Conservation (phyloP, 2,329 filamentous ascomycete species). For the Tympanopsis confertula region DNA sequence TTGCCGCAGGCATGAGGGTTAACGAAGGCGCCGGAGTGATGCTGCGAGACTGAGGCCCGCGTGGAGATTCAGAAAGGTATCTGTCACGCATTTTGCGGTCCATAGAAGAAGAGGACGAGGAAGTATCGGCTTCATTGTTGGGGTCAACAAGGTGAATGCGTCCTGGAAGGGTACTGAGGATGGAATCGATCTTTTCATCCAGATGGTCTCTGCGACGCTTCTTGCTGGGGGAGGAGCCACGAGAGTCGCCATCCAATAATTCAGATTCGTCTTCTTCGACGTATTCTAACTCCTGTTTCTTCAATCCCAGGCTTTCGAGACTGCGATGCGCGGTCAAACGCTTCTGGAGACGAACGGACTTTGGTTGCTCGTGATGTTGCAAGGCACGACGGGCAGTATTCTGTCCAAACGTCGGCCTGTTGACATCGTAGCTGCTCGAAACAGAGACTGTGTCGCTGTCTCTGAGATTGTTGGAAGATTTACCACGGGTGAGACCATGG, state of each 20-base stretch:
- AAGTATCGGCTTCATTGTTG: constrained; percentile 15
- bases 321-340: neutral
- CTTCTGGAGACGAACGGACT: neutral
- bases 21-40: constrained; percentile 26
- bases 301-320: neutral
- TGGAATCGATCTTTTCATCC: constrained; percentile 42
- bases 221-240: constrained; percentile 2
- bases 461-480: no score
- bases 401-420: no score
- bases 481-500: no score
- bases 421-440: no score
- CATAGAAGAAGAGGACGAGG: constrained; percentile 11
- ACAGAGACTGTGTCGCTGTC: no score
- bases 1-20: constrained; percentile 22
- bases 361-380: no score
- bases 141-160: constrained; percentile 36
- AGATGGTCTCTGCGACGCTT: constrained; percentile 28
- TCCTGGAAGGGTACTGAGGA: constrained; percentile 39
- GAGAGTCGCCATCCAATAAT: neutral
- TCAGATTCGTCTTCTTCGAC: neutral
- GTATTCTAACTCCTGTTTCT: neutral
- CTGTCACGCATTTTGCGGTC: neutral
- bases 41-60: no score
- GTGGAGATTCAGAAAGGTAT: neutral
- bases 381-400: no score